Percentiles rank a stretch among this genome's conserved stretches.
These are phyloP conservation scores for Boletellus emodensis DNA, from an alignment of 768 basidiomycete genomes.

Conservation along the genomic window DNA sequence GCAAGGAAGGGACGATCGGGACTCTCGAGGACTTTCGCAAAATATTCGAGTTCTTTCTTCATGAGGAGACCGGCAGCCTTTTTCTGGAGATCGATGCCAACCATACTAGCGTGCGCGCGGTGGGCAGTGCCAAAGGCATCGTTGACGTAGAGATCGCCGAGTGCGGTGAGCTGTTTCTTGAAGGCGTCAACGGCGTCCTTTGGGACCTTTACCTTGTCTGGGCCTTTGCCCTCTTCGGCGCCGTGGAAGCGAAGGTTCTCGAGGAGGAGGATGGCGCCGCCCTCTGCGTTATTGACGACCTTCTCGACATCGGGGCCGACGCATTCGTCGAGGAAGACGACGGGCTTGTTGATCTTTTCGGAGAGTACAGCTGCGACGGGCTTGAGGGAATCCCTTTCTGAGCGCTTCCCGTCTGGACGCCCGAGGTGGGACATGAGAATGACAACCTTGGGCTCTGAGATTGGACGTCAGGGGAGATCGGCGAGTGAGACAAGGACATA, in stretches of 20 bases:
- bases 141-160: slow-evolving; percentile 97
- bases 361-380: slow-evolving; percentile 74
- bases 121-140: slow-evolving; percentile 99
- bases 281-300: slow-evolving; percentile 54
- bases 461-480: background rate
- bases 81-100: slow-evolving; percentile 89
- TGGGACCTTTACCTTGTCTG: slow-evolving; percentile 95
- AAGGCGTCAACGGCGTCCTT: slow-evolving; percentile 75
- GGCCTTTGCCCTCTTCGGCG: slow-evolving; percentile 96
- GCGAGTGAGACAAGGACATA: slow-evolving; percentile 20
- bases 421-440: slow-evolving; percentile 98
- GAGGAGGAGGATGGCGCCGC: slow-evolving; percentile 79
- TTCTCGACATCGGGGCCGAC: slow-evolving; percentile 84
- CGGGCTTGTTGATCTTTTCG: slow-evolving; percentile 43
- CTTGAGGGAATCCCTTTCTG: slow-evolving; percentile 85
- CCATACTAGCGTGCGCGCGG: slow-evolving; percentile 98
- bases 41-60: slow-evolving; percentile 98
- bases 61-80: slow-evolving; percentile 94
- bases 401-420: slow-evolving; percentile 89
- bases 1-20: slow-evolving; percentile 96
- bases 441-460: slow-evolving; percentile 70
- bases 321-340: slow-evolving; percentile 81
- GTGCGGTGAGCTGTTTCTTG: slow-evolving; percentile 80
- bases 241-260: slow-evolving; percentile 99
- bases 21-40: slow-evolving; percentile 93